Evolutionary conservation across 768 basidiomycete genomes (phyloP).

Genomic region (Mrakia blollopis): DNA sequence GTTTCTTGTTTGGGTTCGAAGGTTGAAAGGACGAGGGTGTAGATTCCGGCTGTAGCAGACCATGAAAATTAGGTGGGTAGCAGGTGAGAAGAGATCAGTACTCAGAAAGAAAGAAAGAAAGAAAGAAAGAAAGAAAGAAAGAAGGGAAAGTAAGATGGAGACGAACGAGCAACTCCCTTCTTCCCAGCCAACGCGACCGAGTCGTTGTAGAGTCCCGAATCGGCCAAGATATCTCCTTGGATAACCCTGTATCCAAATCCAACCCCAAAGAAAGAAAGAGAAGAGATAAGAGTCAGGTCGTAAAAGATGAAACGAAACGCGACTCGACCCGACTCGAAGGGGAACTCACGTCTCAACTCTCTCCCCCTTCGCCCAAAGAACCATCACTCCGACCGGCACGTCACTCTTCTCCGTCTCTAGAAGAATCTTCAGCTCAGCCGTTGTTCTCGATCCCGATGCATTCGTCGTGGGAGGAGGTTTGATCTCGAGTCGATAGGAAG

Average conservation of each 20-base stretch:
- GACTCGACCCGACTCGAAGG: neutral
- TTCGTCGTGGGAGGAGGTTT: neutral
- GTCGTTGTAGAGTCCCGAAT: slow-evolving; percentile 76
- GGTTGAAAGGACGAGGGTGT: slow-evolving; percentile 76
- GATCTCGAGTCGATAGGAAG: slow-evolving; percentile 72
- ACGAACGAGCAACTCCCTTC: slow-evolving; percentile 47
- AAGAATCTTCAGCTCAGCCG: neutral
- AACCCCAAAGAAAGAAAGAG: slow-evolving; percentile 40
- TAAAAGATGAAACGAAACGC: neutral
- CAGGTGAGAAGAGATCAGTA: neutral
- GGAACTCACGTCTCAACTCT: slow-evolving; percentile 59
- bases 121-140: neutral
- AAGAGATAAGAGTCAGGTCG: neutral
- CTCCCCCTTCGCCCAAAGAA: slow-evolving; percentile 69
- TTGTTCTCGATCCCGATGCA: neutral
- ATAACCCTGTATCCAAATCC: slow-evolving; percentile 48
- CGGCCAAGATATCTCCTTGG: slow-evolving; percentile 64
- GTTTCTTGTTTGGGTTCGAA: slow-evolving; percentile 71
- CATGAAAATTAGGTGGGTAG: neutral
- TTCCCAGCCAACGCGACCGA: slow-evolving; percentile 59
- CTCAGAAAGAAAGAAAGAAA: neutral
- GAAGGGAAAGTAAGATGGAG: neutral
- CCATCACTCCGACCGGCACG: slow-evolving; percentile 58
- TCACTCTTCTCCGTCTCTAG: slow-evolving; percentile 9
- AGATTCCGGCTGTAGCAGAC: slow-evolving; percentile 59